phyloP scores from a whole-genome alignment of 176 grass and related monocot species.

The Metroxylon sagu region DNA sequence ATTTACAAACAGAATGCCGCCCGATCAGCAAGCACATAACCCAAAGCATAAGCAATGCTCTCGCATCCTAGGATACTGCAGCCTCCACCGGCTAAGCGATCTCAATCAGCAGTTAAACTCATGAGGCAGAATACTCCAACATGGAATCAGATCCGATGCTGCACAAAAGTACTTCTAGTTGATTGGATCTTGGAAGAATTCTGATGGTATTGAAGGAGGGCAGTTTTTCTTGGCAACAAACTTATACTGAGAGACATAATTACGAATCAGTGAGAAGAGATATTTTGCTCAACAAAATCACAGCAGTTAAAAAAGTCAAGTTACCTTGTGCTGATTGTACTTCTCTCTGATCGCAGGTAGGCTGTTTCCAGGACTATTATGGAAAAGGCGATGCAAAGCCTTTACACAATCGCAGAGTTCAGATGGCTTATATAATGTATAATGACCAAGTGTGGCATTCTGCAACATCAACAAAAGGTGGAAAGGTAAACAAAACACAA shows the following conservation, averaged over 20 bases:
- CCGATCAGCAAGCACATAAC: too few species aligned
- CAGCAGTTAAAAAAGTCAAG: too few species aligned
- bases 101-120: too few species aligned
- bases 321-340: constrained; percentile 97
- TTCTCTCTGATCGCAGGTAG: constrained; percentile 95
- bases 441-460: constrained; percentile 79
- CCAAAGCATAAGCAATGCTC: too few species aligned
- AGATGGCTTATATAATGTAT: constrained; percentile 72
- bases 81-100: too few species aligned
- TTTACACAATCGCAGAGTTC: constrained; percentile 58
- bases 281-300: too few species aligned
- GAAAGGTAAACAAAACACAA: too few species aligned
- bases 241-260: constrained; percentile 48
- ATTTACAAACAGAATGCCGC: too few species aligned
- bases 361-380: constrained; percentile 61
- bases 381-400: constrained; percentile 51
- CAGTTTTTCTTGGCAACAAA: constrained; percentile 78
- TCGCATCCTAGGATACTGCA: too few species aligned
- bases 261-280: too few species aligned
- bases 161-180: constrained; percentile 21
- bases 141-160: constrained; percentile 18
- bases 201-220: constrained; percentile 38
- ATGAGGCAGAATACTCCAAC: constrained; percentile 9
- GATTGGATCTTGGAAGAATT: constrained; percentile 45
- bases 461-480: constrained; percentile 11